Percentiles rank a stretch among this genome's conserved stretches.
These are phyloP conservation scores for Vigna nakashimae DNA, from an alignment of 306 rosid genomes.

Conservation along the genomic window DNA sequence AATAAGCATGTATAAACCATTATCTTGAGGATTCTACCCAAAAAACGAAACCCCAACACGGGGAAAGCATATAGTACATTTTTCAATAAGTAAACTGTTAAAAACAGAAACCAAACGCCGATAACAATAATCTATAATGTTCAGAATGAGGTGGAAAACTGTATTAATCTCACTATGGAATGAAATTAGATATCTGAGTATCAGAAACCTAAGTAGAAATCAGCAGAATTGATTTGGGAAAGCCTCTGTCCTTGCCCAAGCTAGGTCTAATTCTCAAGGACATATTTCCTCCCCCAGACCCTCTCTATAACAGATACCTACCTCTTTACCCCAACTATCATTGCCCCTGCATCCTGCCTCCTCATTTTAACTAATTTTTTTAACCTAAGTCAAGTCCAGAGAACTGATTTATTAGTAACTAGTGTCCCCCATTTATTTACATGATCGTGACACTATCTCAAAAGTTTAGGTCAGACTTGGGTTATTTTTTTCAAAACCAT, in stretches of 20 bases:
- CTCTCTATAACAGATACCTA: too few species aligned
- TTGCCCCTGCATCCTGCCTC: too few species aligned
- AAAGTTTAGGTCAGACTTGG: too few species aligned
- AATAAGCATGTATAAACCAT: constrained; percentile 1
- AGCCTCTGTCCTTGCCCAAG: neutral
- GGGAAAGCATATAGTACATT: neutral
- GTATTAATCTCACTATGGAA: neutral
- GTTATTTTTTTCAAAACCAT: too few species aligned
- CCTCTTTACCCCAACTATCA: too few species aligned
- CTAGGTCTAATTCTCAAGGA: neutral
- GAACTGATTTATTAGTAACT: too few species aligned
- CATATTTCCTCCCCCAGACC: too few species aligned
- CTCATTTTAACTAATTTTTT: too few species aligned
- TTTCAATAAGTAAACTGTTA: neutral
- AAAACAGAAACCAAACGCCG: neutral
- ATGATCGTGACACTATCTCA: too few species aligned
- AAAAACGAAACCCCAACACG: neutral
- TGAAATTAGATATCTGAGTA: neutral
- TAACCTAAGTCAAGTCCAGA: too few species aligned
- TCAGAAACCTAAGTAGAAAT: neutral
- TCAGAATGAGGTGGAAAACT: neutral
- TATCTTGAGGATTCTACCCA: neutral
- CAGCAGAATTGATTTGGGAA: neutral
- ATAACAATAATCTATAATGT: neutral
- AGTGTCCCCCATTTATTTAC: too few species aligned